Percentiles rank a stretch among this genome's conserved stretches.
Evolutionary conservation across 176 grass and related monocot species (phyloP).

Genomic region (Phragmites australis): DNA sequence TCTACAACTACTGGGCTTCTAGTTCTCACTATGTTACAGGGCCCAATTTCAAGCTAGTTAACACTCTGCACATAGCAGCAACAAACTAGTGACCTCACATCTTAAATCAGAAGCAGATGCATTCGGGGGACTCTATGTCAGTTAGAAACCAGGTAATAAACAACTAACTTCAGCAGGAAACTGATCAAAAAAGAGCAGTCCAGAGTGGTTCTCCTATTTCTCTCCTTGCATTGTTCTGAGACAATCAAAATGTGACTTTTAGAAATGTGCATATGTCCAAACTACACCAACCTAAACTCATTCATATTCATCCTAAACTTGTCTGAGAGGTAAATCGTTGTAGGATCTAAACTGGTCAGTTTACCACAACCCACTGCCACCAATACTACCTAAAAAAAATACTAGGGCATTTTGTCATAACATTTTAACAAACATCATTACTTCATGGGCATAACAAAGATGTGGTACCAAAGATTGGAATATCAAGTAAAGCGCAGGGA

Average conservation of each 20-base stretch:
- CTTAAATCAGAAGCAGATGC: constrained; percentile 18
- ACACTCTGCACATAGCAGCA: neutral
- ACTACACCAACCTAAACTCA: constrained; percentile 10
- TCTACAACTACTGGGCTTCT: neutral
- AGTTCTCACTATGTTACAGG: neutral
- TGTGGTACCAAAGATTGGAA: neutral
- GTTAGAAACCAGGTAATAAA: neutral
- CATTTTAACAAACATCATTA: constrained; percentile 3
- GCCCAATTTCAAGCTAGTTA: neutral
- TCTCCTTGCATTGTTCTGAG: neutral
- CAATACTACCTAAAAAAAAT: constrained; percentile 20
- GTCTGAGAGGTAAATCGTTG: neutral
- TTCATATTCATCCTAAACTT: constrained; percentile 1
- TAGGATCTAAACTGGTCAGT: constrained; percentile 18
- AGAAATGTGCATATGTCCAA: neutral
- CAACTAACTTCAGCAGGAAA: neutral
- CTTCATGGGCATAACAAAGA: constrained; percentile 1
- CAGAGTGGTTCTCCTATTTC: neutral
- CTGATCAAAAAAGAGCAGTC: neutral
- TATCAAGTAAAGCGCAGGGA: constrained; percentile 8
- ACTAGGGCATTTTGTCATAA: constrained; percentile 13
- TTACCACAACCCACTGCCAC: neutral
- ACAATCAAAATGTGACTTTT: neutral
- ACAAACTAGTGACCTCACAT: neutral
- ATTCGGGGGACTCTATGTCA: neutral